A percentile compares a stretch with the other conserved stretches of the same genome.
Conservation (phyloP, 202 grass and related monocot genomes). For the Setaria italica region DNA sequence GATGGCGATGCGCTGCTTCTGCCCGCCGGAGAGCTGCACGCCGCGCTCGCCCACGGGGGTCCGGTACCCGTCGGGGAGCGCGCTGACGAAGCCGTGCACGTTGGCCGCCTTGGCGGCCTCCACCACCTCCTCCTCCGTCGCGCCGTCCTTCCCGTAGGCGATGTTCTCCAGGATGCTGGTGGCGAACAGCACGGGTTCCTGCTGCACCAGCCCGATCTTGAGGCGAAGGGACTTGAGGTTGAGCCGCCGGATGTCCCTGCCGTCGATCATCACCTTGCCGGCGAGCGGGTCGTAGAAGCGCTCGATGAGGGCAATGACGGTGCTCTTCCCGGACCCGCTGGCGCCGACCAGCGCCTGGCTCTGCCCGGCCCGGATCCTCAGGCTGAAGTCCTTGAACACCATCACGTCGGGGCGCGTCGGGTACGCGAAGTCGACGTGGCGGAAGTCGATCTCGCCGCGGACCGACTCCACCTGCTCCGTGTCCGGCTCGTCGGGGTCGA, state of each 20-base stretch:
- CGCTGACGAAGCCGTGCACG: conserved; percentile 74
- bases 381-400: conserved; percentile 73
- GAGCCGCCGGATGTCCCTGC: conserved; percentile 67
- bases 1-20: conserved; percentile 83
- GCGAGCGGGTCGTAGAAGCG: conserved; percentile 79
- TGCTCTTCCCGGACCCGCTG: conserved; percentile 79
- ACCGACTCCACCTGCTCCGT: conserved; percentile 55
- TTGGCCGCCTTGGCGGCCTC: conserved; percentile 74
- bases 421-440: conserved; percentile 73
- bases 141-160: conserved; percentile 72
- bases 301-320: conserved; percentile 66
- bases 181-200: conserved; percentile 83
- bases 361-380: conserved; percentile 62
- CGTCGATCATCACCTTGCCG: conserved; percentile 79
- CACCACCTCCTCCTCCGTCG: conserved; percentile 64
- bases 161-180: conserved; percentile 84
- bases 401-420: conserved; percentile 68
- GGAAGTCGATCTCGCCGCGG: conserved; percentile 78
- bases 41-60: conserved; percentile 72
- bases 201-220: conserved; percentile 79
- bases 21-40: conserved; percentile 78
- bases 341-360: conserved; percentile 79
- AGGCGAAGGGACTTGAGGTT: conserved; percentile 62
- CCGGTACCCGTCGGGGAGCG: conserved; percentile 66
- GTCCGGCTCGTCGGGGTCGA: conserved; percentile 81